Conservation (phyloP, 192 early-diverging fungal genomes). For the Gaertneriomyces sp. region DNA sequence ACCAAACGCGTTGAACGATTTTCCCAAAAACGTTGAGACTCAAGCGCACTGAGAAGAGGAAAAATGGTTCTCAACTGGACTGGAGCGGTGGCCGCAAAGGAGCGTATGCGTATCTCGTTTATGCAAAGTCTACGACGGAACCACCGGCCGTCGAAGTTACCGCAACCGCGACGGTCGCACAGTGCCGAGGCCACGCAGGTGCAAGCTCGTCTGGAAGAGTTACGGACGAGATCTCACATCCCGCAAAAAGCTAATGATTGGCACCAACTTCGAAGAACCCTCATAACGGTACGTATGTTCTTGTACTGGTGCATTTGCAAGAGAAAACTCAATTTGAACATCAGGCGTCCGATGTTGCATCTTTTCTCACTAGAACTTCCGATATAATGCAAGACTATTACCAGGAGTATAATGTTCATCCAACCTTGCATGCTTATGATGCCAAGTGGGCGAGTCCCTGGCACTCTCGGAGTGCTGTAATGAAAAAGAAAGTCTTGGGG, state of each 20-base stretch:
- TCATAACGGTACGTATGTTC: slow-evolving; percentile 8
- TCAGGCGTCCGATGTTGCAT: slow-evolving; percentile 17
- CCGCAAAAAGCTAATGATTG: slow-evolving; percentile 10
- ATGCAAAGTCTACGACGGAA: no score
- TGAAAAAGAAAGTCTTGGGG: no score
- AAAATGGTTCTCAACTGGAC: no score
- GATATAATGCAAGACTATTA: slow-evolving; percentile 7
- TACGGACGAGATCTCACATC: slow-evolving; percentile 5
- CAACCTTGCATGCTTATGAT: slow-evolving; percentile 4
- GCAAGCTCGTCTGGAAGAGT: slow-evolving; percentile 13
- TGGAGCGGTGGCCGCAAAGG: no score
- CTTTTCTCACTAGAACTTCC: slow-evolving; percentile 3
- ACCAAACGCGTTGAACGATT: no score
- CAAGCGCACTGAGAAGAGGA: no score
- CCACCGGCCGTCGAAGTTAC: no score
- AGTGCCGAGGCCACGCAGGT: not conserved
- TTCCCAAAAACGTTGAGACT: no score
- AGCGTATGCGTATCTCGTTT: no score
- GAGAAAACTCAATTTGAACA: not conserved
- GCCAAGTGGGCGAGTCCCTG: not conserved
- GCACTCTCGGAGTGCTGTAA: no score
- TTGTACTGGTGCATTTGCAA: not conserved
- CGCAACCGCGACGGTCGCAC: no score
- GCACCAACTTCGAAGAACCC: slow-evolving; percentile 1
- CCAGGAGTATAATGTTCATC: slow-evolving; percentile 5